phyloP scores from a whole-genome alignment of 306 rosid species.

The Astragalus glycyphyllos region DNA sequence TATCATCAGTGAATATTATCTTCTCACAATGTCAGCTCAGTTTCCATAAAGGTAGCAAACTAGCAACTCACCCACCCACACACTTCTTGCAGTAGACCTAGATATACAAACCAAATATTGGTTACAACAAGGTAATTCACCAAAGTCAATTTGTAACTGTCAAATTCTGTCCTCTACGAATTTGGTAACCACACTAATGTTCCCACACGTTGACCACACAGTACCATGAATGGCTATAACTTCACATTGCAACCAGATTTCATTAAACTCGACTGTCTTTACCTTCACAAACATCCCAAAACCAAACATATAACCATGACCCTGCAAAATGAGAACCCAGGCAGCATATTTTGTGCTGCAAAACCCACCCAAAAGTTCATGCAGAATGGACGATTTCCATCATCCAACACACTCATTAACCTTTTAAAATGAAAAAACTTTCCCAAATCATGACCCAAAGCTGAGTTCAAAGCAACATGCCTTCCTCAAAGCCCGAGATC shows the following conservation, averaged over 20 bases:
- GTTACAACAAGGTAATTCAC: constrained; percentile 41
- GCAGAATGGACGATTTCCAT: constrained; percentile 57
- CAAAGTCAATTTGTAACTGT: constrained; percentile 33
- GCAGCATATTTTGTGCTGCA: constrained; percentile 50
- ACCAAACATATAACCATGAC: constrained; percentile 52
- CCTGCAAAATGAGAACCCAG: constrained; percentile 50
- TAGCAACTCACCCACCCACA: constrained; percentile 43
- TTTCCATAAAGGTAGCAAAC: constrained; percentile 33
- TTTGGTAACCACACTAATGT: constrained; percentile 30
- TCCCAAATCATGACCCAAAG: constrained; percentile 68
- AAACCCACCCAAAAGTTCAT: constrained; percentile 49
- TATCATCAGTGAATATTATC: constrained; percentile 38
- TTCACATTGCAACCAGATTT: constrained; percentile 40
- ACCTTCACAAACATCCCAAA: constrained; percentile 45
- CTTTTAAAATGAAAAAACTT: constrained; percentile 52
- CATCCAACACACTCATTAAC: constrained; percentile 54
- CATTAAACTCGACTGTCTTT: constrained; percentile 45
- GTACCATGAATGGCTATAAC: constrained; percentile 30
- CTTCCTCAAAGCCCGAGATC: constrained; percentile 85
- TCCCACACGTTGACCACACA: constrained; percentile 20
- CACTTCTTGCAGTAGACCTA: constrained; percentile 42
- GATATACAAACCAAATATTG: constrained; percentile 19
- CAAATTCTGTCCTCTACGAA: constrained; percentile 42
- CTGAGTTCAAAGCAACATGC: constrained; percentile 76
- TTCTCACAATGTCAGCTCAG: constrained; percentile 42